Conservation (phyloP, 495 filamentous ascomycete species). For the Tuber umbilicatum region DNA sequence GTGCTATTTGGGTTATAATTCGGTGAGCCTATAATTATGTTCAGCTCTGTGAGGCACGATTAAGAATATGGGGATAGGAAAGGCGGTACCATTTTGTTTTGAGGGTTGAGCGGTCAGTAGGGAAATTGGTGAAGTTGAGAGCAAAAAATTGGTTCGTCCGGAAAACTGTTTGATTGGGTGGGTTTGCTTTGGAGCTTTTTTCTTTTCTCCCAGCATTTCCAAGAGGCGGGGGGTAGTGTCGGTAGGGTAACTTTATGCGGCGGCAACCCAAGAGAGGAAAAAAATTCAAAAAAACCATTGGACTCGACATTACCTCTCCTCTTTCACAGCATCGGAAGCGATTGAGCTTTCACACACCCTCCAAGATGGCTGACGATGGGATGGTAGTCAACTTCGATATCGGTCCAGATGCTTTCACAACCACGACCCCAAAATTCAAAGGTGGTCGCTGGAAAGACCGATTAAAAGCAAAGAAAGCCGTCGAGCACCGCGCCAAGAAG, state of each 20-base stretch:
- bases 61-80: neutral
- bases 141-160: conserved; percentile 6
- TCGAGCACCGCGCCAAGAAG: conserved; percentile 49
- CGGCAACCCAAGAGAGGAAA: neutral
- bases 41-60: neutral
- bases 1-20: conserved; percentile 84
- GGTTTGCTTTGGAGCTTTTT: neutral
- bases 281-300: conserved; percentile 5
- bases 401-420: conserved; percentile 49
- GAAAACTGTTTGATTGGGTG: neutral
- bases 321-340: neutral
- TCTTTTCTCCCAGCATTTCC: neutral
- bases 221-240: neutral
- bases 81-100: neutral
- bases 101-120: neutral
- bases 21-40: conserved; percentile 68
- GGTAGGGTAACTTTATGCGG: neutral
- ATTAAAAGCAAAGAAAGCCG: conserved; percentile 67
- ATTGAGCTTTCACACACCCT: neutral
- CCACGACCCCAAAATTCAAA: conserved; percentile 60
- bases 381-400: conserved; percentile 89
- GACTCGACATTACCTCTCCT: neutral
- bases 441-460: conserved; percentile 90
- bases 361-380: conserved; percentile 81
- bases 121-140: neutral